Base-by-base conservation (phyloP, 176 grass and related monocot species). In the Dendrocalamus sinicus region DNA sequence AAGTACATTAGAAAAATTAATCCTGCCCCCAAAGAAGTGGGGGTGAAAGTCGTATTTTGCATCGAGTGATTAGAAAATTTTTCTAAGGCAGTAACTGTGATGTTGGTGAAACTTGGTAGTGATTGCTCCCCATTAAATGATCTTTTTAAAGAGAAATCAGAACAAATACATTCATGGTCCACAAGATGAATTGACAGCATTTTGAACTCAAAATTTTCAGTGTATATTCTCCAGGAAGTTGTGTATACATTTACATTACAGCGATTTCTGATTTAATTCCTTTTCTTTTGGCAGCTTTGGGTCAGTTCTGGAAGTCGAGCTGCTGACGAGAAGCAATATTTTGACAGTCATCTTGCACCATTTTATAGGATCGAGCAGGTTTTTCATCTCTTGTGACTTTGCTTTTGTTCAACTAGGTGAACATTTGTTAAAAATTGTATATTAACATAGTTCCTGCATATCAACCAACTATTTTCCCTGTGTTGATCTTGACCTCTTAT, bases 341-440 rank as follows among this genome's bases (percentile, higher is more conserved):
- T 99, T 91, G 96, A 99, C 80, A 92, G 67, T 37, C 88, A 99
- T 79, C 96, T 99, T 50, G 90, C 92, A 81, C 96, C 96, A 81
- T 99, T 99, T 93, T 99, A 96, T 87, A 91, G 96, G 89, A 99
- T 99, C 70, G 96, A 96, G 86, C 93, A 99, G 96, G 96, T 95
- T 12, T 79, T 75, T 48, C 57, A 70, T 62, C 75, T 63, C 70
- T 71, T 53, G 6, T 67, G 51, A 51, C 23, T n/a, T 80, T 70
- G 19, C 54, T 82, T 88, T 22, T 85, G 37, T 71, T 63, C 57
- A 90, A 67, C 37, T 64, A 72, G 26, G 4, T 50, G 39, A 78
- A 67, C 10, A n/a, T 39, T 70, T 82, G 35, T 81, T 76, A 47
- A 73, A 80, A 10, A 75, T 61, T 81, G 53, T 63, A 76, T 78